Evolutionary conservation across 2,329 filamentous ascomycete genomes (phyloP).

Genomic region (Aspergillus fructus): DNA sequence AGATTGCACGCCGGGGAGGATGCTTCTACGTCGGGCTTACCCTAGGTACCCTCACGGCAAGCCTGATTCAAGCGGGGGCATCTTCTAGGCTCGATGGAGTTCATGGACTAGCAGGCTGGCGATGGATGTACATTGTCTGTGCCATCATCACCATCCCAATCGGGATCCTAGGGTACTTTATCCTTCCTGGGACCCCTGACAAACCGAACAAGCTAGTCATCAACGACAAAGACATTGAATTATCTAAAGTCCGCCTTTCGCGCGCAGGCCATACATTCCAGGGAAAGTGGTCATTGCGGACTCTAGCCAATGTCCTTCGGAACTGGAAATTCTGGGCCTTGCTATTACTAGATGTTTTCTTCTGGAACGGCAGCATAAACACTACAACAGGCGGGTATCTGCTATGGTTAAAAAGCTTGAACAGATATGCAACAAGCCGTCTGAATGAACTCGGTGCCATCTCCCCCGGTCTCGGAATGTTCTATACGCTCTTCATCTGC

Average conservation of each 20-base stretch:
- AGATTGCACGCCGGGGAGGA: slow-evolving; percentile 50
- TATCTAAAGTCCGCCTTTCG: slow-evolving; percentile 48
- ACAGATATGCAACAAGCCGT: slow-evolving; percentile 46
- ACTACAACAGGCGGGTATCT: slow-evolving; percentile 52
- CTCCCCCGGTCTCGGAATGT: slow-evolving; percentile 56
- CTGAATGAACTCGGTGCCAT: slow-evolving; percentile 56
- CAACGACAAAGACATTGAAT: slow-evolving; percentile 47
- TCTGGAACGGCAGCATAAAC: slow-evolving; percentile 56
- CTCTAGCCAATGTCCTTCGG: slow-evolving; percentile 34
- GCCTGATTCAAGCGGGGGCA: slow-evolving; percentile 50
- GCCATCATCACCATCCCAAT: slow-evolving; percentile 57
- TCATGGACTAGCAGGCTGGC: slow-evolving; percentile 49
- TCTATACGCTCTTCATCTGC: slow-evolving; percentile 55
- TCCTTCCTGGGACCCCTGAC: slow-evolving; percentile 54
- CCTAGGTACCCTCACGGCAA: slow-evolving; percentile 54
- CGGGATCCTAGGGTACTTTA: slow-evolving; percentile 51
- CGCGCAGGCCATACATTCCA: slow-evolving; percentile 43
- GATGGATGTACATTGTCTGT: slow-evolving; percentile 60
- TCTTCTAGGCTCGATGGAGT: slow-evolving; percentile 44
- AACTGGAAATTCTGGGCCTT: slow-evolving; percentile 54
- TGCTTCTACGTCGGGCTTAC: slow-evolving; percentile 54
- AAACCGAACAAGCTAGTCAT: slow-evolving; percentile 52
- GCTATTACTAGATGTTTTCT: slow-evolving; percentile 53
- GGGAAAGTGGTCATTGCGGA: slow-evolving; percentile 26
- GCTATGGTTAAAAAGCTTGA: slow-evolving; percentile 59